Conservation (phyloP, 352 stramenopile species). For the Phytophthora crassamura region DNA sequence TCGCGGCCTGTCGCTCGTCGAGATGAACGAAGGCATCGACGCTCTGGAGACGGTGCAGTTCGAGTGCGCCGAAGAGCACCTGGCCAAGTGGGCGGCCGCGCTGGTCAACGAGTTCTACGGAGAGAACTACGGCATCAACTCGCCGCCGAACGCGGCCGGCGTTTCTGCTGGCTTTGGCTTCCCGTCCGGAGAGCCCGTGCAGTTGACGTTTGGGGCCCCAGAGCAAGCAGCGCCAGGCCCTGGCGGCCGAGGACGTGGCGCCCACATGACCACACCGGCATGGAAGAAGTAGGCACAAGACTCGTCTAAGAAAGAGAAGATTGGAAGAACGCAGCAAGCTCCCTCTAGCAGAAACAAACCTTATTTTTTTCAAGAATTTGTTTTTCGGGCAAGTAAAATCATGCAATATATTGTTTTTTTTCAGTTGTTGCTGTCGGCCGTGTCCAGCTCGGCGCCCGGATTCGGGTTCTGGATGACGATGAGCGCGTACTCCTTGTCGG, state of each 20-base stretch:
- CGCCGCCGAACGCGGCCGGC: slow-evolving; percentile 45
- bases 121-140: slow-evolving; percentile 83
- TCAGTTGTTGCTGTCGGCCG: slow-evolving; percentile 34
- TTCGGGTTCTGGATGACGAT: slow-evolving; percentile 94
- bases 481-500: slow-evolving; percentile 94
- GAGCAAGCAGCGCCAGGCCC: slow-evolving; percentile 23
- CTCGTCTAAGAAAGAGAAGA: too few relatives aligned
- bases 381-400: too few relatives aligned
- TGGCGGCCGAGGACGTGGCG: slow-evolving; percentile 61
- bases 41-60: slow-evolving; percentile 83
- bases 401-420: too few relatives aligned
- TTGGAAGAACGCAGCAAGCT: too few relatives aligned
- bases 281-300: slow-evolving; percentile 84
- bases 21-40: slow-evolving; percentile 76
- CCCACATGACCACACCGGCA: slow-evolving; percentile 72
- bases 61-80: slow-evolving; percentile 61
- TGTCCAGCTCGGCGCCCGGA: slow-evolving; percentile 52
- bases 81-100: slow-evolving; percentile 66
- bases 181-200: slow-evolving; percentile 20
- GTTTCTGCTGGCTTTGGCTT: slow-evolving; percentile 27
- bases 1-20: slow-evolving; percentile 63
- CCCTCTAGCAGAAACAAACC: too few relatives aligned
- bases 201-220: slow-evolving; percentile 28
- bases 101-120: slow-evolving; percentile 89
- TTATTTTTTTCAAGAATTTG: too few relatives aligned